Base-by-base conservation (phyloP, 805 yeast genomes). In the Candida fluviatilis region DNA sequence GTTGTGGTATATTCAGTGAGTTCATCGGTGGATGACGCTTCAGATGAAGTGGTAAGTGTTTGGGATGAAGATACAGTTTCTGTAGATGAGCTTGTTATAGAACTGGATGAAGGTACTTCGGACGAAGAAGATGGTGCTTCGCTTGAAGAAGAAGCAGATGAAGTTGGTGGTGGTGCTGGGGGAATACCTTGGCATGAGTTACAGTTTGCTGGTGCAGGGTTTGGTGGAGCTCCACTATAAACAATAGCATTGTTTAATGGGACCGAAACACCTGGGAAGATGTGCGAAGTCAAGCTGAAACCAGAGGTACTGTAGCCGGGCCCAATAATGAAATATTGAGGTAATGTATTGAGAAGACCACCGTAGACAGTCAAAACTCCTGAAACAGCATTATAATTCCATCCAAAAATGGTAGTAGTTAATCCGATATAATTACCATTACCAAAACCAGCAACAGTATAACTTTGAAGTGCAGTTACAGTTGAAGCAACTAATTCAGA, bases 381-480 rank as follows among this genome's bases (percentile, higher is more conserved):
- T 10, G 29, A 19, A 30, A 4, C 18, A 17, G 34, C 12, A 25
- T 23, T 15, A 18, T 36, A 36, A 21, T 14, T 14, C 36, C 24
- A 43, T 5, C 47, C 37, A 3, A 17, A 24, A 30, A 50, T 43
- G 38, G 47, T 35, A 16, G 42, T 41, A 45, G 47, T 46, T 33
- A 54, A 37, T 17, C 59, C 62, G 42, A 57, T 53, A 14, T 43
- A 38, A 39, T 57, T 57, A n/a, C 58, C 58, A 35, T 47, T 46
- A 38, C 63, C 63, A 42, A 47, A 58, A 14, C 61, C 61, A 18
- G 50, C 50, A 35, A 57, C 58, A 2, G 46, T 48, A 43, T 45
- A 48, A 21, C 52, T 45, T 39, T 51, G 55, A 5, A 41, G 21
- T n/a, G 37, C 33, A 33, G 44, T 45, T 35, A 48, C 45, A 27